Base-by-base conservation (phyloP, 257 asterid genomes). In the Plantago major region DNA sequence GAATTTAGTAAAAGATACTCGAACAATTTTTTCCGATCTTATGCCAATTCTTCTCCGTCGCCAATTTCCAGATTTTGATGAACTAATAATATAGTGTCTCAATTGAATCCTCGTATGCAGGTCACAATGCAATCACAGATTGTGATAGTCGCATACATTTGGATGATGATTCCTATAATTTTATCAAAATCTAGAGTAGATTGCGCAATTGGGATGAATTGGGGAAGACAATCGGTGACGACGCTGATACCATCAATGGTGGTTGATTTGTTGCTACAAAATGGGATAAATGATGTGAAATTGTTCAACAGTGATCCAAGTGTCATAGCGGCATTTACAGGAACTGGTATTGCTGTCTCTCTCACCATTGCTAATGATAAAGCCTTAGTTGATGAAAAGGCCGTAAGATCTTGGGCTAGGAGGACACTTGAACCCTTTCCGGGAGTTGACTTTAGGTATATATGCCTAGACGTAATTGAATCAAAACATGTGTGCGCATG, bases 261-360 rank as follows among this genome's bases (percentile, higher is more conserved):
- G 61, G 82, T 77, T 37, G 82, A 77, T 70, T 17, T 77, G 54
- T 9, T 77, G 33, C 17, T 77, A 9, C 82, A 77, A 42, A 77
- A 77, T 10, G 46, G 42, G 0, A 38, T 77, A 0, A 0, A 1
- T n/a, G 37, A 26, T 2, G 74, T 72, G 8, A 59, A 78, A 42
- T 0, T 77, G 9, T 73, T 15, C 19, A 5, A 66, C 12, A 1
- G 55, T 4, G 42, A 70, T n/a, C 3, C 0, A 0, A 70, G 66
- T 52, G 8, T 67, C 4, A 7, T 77, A 6, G 0, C 11, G 10
- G 79, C 82, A 3, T 76, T 76, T 5, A 10, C 11, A 2, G 63
- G 60, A 1, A 72, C 68, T 4, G 68, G 67, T 19, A 72, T 76
- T 15, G 18, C 50, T 28, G 62, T 76, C 58, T 57, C 71, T 58